Base-by-base conservation (phyloP, 2,329 filamentous ascomycete species). In the Alternaria arborescens region DNA sequence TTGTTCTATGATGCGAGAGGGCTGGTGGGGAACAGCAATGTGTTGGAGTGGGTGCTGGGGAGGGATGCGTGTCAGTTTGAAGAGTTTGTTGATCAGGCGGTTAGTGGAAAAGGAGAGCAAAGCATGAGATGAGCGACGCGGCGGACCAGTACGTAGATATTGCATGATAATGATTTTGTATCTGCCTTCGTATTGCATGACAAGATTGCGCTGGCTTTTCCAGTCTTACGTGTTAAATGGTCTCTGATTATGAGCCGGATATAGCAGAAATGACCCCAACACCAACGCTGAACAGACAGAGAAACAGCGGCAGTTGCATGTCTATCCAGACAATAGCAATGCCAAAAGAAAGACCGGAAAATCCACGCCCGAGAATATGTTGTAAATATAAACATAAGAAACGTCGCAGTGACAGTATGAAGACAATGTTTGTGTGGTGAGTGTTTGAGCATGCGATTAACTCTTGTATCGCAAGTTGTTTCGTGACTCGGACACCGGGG, bases 341-440 rank as follows among this genome's bases (percentile, higher is more conserved):
- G 20, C 34, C 47, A 24, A 4, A 12, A 40, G 26, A 16, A 16
- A 28, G 32, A 38, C 24, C 6, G 42, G 24, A 36, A 42, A 26
- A 28, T 14, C 18, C 20, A 14, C n/a, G 41, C 24, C 52, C 24
- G 30, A 50, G 28, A 22, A 50, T 7, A 18, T 20, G 3, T 38
- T 24, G 28, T 52, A 51, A 51, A 57, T 56, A 55, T 52, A 30
- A 47, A 60, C 52, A 63, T 48, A 60, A 54, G 52, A 60, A 60
- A 50, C 48, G 57, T 54, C 48, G 60, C 57, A 51, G 48, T 50
- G 57, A 63, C 60, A 43, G 30, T 47, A 26, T 56, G 20, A 42
- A 38, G n/a, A 28, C 32, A 10, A 28, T 18, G 42, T 12, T 26
- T 20, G 40, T 8, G 20, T 51, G 38, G 24, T 1, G 24, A 44